Evolutionary conservation across 176 grass and related monocot species (phyloP), one percentile per base, ranked within the genome.

Genomic region (Raddia distichophylla): DNA sequence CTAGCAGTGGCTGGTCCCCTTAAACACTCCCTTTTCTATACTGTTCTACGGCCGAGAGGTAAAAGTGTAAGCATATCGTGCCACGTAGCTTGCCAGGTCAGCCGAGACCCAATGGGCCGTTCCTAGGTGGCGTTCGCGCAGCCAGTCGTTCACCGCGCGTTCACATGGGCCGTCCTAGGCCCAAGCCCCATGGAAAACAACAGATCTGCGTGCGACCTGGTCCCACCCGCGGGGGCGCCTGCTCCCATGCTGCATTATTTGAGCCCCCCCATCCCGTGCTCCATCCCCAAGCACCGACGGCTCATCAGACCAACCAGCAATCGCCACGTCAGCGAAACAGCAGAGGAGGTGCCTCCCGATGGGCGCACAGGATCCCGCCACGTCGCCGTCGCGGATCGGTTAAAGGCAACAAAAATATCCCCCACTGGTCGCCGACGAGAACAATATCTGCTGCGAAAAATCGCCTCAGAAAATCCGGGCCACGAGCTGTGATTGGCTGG

Each of bases 161-260:
- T 85, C 93, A 94, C 93, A 80, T 94, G 93, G 90, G 84, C 48
- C 33, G 14, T 46, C 67, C 19, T 13, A 0, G 12, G 61, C 18
- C 68, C 2, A 53, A 48, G 15, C 69, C 5, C 60, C 66, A 10
- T 86, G 46, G 66, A 83, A 87, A 71, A 75, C 60, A 71, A 85
- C 86, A 91, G 82, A 91, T 89, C 64, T 74, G 3, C 56, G 27
- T 27, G 1, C n/a, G 4, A 13, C 0, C 60, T 64, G 88, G 76
- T 67, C 71, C 75, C 77, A n/a, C 20, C 0, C 15, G 22, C 76
- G 17, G 17, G 37, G 2, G 40, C 11, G 17, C 40, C 18, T 5
- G 16, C 70, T 42, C 20, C 81, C 92, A 90, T 94, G 86, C 86
- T 69, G 87, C 74, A 90, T 90, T 9, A 90, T 92, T 87, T 49